These are phyloP conservation scores for Byssoonygena ceratinophila DNA, from an alignment of 2,329 filamentous ascomycete species.

Conservation along the genomic window DNA sequence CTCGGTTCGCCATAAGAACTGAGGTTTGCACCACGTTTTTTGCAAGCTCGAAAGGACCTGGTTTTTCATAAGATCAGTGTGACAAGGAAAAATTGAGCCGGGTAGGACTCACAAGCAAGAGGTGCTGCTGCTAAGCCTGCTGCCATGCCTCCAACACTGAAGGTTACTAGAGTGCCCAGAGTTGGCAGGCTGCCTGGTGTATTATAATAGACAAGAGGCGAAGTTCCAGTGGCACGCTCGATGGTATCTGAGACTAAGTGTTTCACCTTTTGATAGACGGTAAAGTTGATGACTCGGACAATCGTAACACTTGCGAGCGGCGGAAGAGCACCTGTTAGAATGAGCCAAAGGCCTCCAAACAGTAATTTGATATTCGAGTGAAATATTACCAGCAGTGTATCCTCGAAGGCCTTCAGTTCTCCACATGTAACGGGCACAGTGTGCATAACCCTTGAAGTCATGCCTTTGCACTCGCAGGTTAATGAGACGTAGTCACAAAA, in stretches of 20 bases:
- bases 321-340: constrained; percentile 32
- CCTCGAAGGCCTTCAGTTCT: constrained; percentile 39
- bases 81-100: neutral
- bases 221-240: constrained; percentile 32
- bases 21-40: constrained; percentile 43
- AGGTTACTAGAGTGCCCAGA: constrained; percentile 33
- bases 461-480: constrained; percentile 24
- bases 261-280: constrained; percentile 38
- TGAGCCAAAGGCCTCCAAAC: constrained; percentile 1
- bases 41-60: constrained; percentile 39
- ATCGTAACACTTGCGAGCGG: constrained; percentile 38
- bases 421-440: constrained; percentile 38
- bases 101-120: constrained; percentile 33
- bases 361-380: neutral
- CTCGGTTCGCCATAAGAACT: constrained; percentile 36
- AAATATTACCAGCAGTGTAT: constrained; percentile 35
- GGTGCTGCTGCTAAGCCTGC: constrained; percentile 35
- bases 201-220: constrained; percentile 34
- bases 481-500: neutral
- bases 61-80: neutral
- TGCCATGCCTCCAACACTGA: constrained; percentile 34
- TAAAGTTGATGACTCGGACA: constrained; percentile 38
- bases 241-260: constrained; percentile 32
- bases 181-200: constrained; percentile 35
- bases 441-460: constrained; percentile 35